These are phyloP conservation scores for Amaranthus palmeri DNA, from an alignment of 148 eudicot genomes.

Conservation along the genomic window DNA sequence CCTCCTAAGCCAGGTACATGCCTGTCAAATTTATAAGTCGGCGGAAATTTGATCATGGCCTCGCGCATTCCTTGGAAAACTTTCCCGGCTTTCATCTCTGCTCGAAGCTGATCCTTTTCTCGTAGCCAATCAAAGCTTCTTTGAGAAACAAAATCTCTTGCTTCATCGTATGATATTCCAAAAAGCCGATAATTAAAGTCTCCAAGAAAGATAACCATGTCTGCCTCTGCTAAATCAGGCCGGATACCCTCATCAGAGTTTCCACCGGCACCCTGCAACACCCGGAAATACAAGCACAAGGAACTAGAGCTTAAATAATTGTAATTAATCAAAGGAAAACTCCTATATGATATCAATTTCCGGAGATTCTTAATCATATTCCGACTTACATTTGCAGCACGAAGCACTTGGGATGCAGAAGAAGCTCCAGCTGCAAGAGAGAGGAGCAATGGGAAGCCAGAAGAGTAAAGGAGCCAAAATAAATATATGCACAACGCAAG, in stretches of 20 bases:
- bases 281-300: not conserved
- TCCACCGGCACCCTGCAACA: constrained; percentile 35
- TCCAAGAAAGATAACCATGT: constrained; percentile 80
- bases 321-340: not conserved
- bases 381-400: constrained; percentile 29
- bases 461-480: constrained; percentile 79
- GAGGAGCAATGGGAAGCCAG: constrained; percentile 66
- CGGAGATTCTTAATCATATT: not conserved
- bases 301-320: constrained; percentile 8
- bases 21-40: constrained; percentile 93
- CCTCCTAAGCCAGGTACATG: constrained; percentile 93
- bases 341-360: not conserved
- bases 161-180: constrained; percentile 97
- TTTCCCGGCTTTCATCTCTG: constrained; percentile 95
- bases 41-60: constrained; percentile 82
- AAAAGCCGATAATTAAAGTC: constrained; percentile 96
- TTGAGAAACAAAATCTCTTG: constrained; percentile 95
- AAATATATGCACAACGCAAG: constrained; percentile 78
- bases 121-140: constrained; percentile 97
- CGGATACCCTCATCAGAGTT: constrained; percentile 66
- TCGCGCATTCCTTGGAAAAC: constrained; percentile 99
- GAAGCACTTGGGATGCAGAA: constrained; percentile 57
- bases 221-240: constrained; percentile 87
- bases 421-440: constrained; percentile 82
- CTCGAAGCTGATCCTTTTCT: constrained; percentile 94